phyloP scores from a whole-genome alignment of 2,329 filamentous ascomycete genomes.

The Tolypocladium tundrense region DNA sequence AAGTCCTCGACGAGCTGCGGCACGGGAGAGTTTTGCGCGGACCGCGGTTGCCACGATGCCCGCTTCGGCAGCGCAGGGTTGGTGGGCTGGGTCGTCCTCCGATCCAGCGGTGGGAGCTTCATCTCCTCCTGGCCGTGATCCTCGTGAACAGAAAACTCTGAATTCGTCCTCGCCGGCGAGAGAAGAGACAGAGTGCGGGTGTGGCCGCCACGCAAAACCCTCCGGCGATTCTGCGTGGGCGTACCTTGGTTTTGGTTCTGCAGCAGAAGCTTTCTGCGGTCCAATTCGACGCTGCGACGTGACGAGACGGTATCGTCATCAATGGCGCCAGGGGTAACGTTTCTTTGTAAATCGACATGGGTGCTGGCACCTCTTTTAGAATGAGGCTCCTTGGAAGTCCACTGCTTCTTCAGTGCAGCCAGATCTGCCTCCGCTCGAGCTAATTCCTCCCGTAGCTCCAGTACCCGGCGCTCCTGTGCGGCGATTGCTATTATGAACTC shows the following conservation, averaged over 20 bases:
- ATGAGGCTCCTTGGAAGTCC: constrained; percentile 64
- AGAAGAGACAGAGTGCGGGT: constrained; percentile 65
- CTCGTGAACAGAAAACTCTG: constrained; percentile 32
- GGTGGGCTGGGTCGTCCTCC: constrained; percentile 22
- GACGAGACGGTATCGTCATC: constrained; percentile 21
- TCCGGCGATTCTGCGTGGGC: constrained; percentile 37
- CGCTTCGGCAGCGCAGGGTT: constrained; percentile 38
- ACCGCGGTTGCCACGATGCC: constrained; percentile 49
- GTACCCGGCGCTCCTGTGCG: constrained; percentile 78
- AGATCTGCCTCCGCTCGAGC: constrained; percentile 70
- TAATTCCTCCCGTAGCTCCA: constrained; percentile 90
- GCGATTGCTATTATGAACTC: constrained; percentile 83
- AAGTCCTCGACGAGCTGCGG: constrained; percentile 86
- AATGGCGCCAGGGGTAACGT: not conserved
- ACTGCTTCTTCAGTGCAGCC: constrained; percentile 69
- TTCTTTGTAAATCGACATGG: constrained; percentile 3
- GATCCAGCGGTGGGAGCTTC: constrained; percentile 17
- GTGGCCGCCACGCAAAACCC: constrained; percentile 59
- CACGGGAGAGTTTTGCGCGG: constrained; percentile 32
- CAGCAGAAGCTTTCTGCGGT: constrained; percentile 61
- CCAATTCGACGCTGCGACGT: constrained; percentile 50
- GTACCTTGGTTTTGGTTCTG: constrained; percentile 34
- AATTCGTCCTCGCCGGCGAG: constrained; percentile 49
- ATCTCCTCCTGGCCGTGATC: constrained; percentile 20
- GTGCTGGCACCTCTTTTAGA: constrained; percentile 53